Evolutionary conservation across 2,329 filamentous ascomycete species (phyloP).

Genomic region (Pseudogymnoascus sp.): DNA sequence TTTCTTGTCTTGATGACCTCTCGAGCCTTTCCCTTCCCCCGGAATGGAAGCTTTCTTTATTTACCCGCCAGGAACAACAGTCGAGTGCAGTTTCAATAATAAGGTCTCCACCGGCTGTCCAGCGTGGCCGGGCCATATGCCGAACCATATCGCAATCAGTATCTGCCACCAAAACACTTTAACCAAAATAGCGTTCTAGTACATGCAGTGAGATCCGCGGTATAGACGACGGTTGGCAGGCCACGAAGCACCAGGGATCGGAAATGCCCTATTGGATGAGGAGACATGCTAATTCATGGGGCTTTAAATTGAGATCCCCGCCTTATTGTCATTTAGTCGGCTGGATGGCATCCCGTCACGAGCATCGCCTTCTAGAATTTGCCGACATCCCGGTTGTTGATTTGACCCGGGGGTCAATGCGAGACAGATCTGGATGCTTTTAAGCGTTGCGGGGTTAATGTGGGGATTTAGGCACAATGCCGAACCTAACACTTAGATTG

Average conservation of each 20-base stretch:
- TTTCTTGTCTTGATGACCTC: not conserved
- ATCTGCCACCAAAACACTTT: not conserved
- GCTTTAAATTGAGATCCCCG: conserved; percentile 4
- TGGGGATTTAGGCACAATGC: conserved; percentile 6
- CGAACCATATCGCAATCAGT: not conserved
- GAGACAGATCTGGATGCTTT: conserved; percentile 4
- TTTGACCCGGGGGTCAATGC: conserved; percentile 6
- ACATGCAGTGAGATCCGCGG: not conserved
- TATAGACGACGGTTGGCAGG: not conserved
- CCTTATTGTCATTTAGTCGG: not conserved
- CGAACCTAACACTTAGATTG: conserved; percentile 5
- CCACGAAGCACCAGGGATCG: not conserved
- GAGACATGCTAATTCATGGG: not conserved
- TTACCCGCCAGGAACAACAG: not conserved
- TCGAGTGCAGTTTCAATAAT: not conserved
- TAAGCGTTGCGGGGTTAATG: conserved; percentile 10
- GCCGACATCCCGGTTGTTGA: conserved; percentile 4
- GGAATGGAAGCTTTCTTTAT: not conserved
- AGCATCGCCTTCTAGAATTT: not conserved
- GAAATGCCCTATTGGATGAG: conserved; percentile 7
- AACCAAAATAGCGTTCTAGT: conserved; percentile 4
- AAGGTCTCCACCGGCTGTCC: not conserved
- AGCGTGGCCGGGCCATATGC: not conserved
- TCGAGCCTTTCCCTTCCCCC: not conserved
- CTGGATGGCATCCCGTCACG: not conserved